Conservation (phyloP, 2,329 filamentous ascomycete species). For the Cercospora beticola region DNA sequence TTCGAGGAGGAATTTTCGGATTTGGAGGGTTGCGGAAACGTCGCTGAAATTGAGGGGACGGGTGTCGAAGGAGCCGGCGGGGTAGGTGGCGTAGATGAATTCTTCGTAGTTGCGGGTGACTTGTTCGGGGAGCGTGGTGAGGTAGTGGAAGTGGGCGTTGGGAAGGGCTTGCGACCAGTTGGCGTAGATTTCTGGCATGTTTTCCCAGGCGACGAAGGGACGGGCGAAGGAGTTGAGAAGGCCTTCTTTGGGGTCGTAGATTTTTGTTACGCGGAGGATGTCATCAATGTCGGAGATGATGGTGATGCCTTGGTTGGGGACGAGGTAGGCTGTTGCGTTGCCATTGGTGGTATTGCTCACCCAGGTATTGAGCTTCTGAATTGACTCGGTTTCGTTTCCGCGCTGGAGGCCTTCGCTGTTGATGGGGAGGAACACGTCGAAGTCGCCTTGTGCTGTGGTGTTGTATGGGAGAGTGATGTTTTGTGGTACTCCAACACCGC, state of each 20-base stretch:
- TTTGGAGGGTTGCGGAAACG: constrained; percentile 66
- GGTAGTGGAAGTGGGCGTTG: constrained; percentile 75
- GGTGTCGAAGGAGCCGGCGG: constrained; percentile 74
- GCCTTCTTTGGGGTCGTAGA: constrained; percentile 72
- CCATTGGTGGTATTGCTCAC: constrained; percentile 63
- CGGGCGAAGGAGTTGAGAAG: constrained; percentile 74
- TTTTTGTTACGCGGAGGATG: constrained; percentile 76
- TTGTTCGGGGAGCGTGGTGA: constrained; percentile 78
- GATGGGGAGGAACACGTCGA: constrained; percentile 68
- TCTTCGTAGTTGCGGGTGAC: constrained; percentile 76
- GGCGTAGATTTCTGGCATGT: constrained; percentile 77
- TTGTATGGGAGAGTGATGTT: constrained; percentile 62
- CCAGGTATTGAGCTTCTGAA: constrained; percentile 69
- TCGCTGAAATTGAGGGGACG: constrained; percentile 79
- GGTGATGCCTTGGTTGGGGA: constrained; percentile 68
- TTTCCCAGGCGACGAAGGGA: constrained; percentile 69
- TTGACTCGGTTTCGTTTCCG: constrained; percentile 63
- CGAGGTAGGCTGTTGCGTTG: constrained; percentile 74
- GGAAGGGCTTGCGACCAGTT: constrained; percentile 69
- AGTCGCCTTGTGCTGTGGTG: constrained; percentile 69
- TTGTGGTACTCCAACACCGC: constrained; percentile 54
- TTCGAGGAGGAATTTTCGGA: constrained; percentile 67
- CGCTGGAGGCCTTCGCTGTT: constrained; percentile 59
- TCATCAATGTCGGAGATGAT: constrained; percentile 78
- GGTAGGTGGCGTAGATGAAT: constrained; percentile 75